Evolutionary conservation across 768 basidiomycete species (phyloP).

Genomic region (Jaapia argillacea): DNA sequence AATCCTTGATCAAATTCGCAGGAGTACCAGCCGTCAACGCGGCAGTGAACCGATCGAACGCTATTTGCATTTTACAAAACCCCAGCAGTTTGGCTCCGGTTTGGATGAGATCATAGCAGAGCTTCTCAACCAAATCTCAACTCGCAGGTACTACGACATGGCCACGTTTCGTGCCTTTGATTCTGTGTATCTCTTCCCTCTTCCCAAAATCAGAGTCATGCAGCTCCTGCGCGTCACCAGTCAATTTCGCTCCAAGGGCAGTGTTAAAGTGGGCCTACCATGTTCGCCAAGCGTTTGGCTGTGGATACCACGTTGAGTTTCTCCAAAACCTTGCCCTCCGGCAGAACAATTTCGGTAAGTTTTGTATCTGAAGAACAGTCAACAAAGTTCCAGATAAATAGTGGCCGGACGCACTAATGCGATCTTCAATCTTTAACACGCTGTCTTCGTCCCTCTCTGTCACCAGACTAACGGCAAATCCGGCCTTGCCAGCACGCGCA

Average conservation of each 20-base stretch:
- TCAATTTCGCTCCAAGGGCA: background rate
- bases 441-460: slow-evolving; percentile 88
- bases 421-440: slow-evolving; percentile 72
- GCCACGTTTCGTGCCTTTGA: slow-evolving; percentile 36
- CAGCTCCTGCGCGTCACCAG: slow-evolving; percentile 47
- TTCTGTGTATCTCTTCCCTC: slow-evolving; percentile 72
- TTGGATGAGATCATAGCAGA: too few relatives aligned
- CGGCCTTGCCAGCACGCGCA: slow-evolving; percentile 82
- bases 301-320: slow-evolving; percentile 84
- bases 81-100: too few relatives aligned
- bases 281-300: slow-evolving; percentile 86
- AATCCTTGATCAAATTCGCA: too few relatives aligned
- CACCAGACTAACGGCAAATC: slow-evolving; percentile 88
- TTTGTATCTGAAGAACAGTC: slow-evolving; percentile 43
- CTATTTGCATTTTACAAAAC: too few relatives aligned
- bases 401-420: slow-evolving; percentile 56
- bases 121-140: too few relatives aligned
- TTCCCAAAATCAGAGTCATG: slow-evolving; percentile 86
- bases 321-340: slow-evolving; percentile 76
- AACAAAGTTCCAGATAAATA: slow-evolving; percentile 1
- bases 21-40: too few relatives aligned
- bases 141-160: too few relatives aligned
- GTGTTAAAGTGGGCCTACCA: slow-evolving; percentile 43
- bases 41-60: too few relatives aligned
- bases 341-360: slow-evolving; percentile 63